phyloP scores from a whole-genome alignment of 108 stramenopile species.

The Poteriospumella lacustris region DNA sequence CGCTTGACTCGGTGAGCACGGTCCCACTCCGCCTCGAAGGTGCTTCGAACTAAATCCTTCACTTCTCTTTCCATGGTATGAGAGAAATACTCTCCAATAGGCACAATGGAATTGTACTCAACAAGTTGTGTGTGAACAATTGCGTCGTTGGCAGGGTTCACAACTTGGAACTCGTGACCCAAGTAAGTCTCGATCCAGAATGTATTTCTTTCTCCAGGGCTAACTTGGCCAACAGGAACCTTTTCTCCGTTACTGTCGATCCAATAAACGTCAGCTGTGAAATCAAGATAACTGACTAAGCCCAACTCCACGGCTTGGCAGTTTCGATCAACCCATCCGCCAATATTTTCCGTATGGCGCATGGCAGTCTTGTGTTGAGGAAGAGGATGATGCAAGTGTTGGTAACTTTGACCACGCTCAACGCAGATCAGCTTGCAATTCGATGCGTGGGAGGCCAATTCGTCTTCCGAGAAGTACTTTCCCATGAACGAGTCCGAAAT shows the following conservation, averaged over 20 bases:
- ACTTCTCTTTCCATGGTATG: not conserved
- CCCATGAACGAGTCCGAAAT: not conserved
- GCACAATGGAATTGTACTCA: not conserved
- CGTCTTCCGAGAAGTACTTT: not conserved
- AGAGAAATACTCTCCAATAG: not conserved
- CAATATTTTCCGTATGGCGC: not conserved
- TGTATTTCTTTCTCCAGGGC: conserved; percentile 9
- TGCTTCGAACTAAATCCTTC: not conserved
- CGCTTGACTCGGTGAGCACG: not conserved
- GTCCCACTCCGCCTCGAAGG: conserved; percentile 18
- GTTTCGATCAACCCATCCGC: not conserved
- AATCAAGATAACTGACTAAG: not conserved
- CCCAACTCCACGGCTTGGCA: not conserved
- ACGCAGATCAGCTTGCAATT: not conserved
- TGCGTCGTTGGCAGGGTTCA: not conserved
- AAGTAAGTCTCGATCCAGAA: conserved; percentile 7
- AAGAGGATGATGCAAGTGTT: not conserved
- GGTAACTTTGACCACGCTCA: not conserved
- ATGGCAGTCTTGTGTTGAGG: not conserved
- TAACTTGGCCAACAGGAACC: not conserved
- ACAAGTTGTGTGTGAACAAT: not conserved
- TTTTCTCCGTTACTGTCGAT: not conserved
- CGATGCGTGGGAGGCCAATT: not conserved
- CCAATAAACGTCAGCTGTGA: not conserved
- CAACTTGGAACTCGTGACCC: conserved; percentile 15